phyloP scores from a whole-genome alignment of 2,329 filamentous ascomycete species.

The Colletotrichum eleusines region DNA sequence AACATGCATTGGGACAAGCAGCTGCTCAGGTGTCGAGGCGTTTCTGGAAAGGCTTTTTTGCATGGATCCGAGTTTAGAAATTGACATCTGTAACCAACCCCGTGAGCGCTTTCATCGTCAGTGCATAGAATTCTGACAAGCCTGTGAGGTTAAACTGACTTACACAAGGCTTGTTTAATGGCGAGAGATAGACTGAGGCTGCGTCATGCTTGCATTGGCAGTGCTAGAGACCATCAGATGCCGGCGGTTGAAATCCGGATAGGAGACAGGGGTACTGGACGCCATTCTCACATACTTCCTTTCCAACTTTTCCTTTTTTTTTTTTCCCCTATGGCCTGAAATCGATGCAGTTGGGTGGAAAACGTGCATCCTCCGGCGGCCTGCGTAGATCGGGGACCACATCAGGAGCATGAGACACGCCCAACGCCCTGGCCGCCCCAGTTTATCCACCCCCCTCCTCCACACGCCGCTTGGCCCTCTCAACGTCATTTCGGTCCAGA shows the following conservation, averaged over 20 bases:
- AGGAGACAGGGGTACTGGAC: slow-evolving; percentile 29
- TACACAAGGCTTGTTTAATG: slow-evolving; percentile 37
- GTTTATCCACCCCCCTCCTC: slow-evolving; percentile 32
- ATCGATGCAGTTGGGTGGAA: slow-evolving; percentile 1
- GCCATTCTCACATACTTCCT: slow-evolving; percentile 8
- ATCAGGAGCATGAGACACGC: slow-evolving; percentile 35
- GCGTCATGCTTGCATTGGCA: slow-evolving; percentile 40
- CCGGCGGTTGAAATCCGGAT: slow-evolving; percentile 22
- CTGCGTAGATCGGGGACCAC: slow-evolving; percentile 34
- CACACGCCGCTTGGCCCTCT: slow-evolving; percentile 42
- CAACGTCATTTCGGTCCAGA: slow-evolving; percentile 48
- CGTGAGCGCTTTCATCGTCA: slow-evolving; percentile 30
- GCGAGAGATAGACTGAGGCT: slow-evolving; percentile 32
- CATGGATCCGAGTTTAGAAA: slow-evolving; percentile 26
- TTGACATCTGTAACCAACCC: slow-evolving; percentile 22
- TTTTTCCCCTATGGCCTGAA: not conserved
- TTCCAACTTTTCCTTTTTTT: not conserved
- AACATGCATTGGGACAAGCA: slow-evolving; percentile 29
- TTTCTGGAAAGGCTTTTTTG: slow-evolving; percentile 19
- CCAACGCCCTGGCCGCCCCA: slow-evolving; percentile 36
- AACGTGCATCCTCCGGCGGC: slow-evolving; percentile 12
- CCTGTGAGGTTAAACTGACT: slow-evolving; percentile 31
- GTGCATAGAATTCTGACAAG: slow-evolving; percentile 24
- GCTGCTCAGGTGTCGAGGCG: slow-evolving; percentile 15
- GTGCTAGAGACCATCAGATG: slow-evolving; percentile 16